Base-by-base conservation (phyloP, 139 green algal species). In the Nannochloris sp. region DNA sequence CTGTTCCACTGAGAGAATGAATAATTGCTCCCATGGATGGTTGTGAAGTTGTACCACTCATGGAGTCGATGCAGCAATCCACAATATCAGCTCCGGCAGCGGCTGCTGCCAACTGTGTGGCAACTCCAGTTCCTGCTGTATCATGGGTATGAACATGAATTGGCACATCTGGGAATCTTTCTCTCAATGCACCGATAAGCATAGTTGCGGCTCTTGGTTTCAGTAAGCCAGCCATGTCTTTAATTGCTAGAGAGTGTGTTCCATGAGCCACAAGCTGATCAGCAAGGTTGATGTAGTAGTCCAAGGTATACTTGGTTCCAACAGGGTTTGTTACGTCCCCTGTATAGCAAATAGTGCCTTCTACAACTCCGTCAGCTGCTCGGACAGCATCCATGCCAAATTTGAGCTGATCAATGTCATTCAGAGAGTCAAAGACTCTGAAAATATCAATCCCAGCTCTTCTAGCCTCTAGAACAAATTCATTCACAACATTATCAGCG, bases 111-210 rank as follows among this genome's bases (percentile, higher is more conserved):
- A 90, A 69, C 75, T 86, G 82, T 6, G 81, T 85, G 37, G 84
- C 84, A 28, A 91, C 84, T 44, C 73, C 84, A 9, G 77, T 85
- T 66, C 83, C 83, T 16, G 90, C 86, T 17, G 85, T 91, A 84
- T 97, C 89, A 73, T 97, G 90, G n/a, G 90, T 96, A 75, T 96
- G 90, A 33, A 96, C 79, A 65, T 87, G 83, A 61, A 94, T 87
- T 16, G 79, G 70, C 5, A 88, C 29, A 60, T 93, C 71, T 26
- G 89, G 90, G 79, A 88, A 93, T 23, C 78, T 68, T 36, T 74
- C 68, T 5, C 87, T 65, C 61, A 95, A 76, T 11, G 68, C 48
- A 4, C 75, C 69, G 25, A 96, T 77, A 49, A 96, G 81, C 71
- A 83, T 66, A n/a, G 82, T 91, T 49, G 90, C 87, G 23, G 88